phyloP scores from a whole-genome alignment of 768 basidiomycete species.

The Artomyces pyxidatus region DNA sequence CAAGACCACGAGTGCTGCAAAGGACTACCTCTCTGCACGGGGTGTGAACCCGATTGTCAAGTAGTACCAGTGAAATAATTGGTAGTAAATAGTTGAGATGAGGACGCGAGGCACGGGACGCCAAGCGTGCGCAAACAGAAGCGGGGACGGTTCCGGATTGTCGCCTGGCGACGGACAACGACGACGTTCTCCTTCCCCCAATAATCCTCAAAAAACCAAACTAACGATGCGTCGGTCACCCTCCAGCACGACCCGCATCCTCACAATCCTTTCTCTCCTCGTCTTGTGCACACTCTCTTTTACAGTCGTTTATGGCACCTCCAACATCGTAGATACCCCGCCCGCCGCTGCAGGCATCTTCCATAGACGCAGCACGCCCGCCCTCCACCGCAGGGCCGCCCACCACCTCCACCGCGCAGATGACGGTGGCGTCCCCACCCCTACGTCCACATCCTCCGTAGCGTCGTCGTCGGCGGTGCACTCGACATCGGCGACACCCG shows the following conservation, averaged over 20 bases:
- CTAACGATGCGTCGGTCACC: conserved; percentile 8
- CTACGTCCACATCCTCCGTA: neutral
- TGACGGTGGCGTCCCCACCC: neutral
- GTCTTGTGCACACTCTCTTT: conserved; percentile 5
- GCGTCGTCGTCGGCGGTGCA: neutral
- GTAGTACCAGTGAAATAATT: too few species aligned
- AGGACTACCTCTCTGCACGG: conserved; percentile 64
- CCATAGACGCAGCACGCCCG: neutral
- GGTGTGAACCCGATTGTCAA: conserved; percentile 31
- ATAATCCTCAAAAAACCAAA: neutral
- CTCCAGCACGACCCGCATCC: conserved; percentile 3
- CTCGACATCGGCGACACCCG: neutral
- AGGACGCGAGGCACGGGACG: too few species aligned
- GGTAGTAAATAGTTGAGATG: too few species aligned
- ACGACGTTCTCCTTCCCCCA: too few species aligned
- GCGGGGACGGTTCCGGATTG: too few species aligned
- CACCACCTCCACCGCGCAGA: neutral
- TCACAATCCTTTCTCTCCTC: conserved; percentile 13
- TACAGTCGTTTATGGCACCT: neutral
- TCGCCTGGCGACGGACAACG: too few species aligned
- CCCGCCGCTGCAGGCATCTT: neutral
- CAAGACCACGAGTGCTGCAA: conserved; percentile 62
- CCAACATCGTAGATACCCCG: conserved; percentile 1
- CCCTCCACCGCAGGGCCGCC: neutral
- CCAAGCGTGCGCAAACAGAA: too few species aligned